phyloP scores from a whole-genome alignment of 345 rosid species.

The Microthlaspi erraticum region DNA sequence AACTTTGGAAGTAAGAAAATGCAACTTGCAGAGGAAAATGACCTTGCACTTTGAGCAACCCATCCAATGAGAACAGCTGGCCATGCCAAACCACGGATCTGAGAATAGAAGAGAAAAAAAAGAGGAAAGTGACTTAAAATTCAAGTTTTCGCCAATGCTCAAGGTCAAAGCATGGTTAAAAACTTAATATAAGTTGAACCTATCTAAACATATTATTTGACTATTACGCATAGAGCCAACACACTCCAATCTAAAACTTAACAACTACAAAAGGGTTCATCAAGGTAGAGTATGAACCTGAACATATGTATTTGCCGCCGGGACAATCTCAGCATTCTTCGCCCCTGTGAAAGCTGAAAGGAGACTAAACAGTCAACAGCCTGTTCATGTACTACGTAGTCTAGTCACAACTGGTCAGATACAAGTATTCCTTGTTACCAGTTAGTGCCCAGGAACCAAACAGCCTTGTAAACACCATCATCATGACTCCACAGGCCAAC shows the following conservation, averaged over 20 bases:
- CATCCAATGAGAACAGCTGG: conserved; percentile 87
- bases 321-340: conserved; percentile 70
- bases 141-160: background rate
- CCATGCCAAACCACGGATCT: conserved; percentile 97
- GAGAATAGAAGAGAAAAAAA: conserved; percentile 4
- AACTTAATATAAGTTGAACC: background rate
- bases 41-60: conserved; percentile 99
- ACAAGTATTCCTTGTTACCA: conserved; percentile 52
- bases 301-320: conserved; percentile 82
- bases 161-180: conserved; percentile 3
- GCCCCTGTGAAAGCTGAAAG: conserved; percentile 78
- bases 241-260: background rate
- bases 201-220: conserved; percentile 1
- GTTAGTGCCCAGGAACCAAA: conserved; percentile 80
- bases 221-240: conserved; percentile 8
- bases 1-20: conserved; percentile 5
- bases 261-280: conserved; percentile 11
- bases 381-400: conserved; percentile 4
- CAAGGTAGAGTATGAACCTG: conserved; percentile 61
- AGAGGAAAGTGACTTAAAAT: conserved; percentile 1
- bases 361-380: conserved; percentile 28
- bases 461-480: conserved; percentile 71
- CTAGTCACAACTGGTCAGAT: conserved; percentile 14
- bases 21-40: conserved; percentile 8
- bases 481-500: conserved; percentile 66